A percentile compares a stretch with the other conserved stretches of the same genome.
Evolutionary conservation across 2,329 filamentous ascomycete genomes (phyloP).

Genomic region (Colletotrichum sublineola): DNA sequence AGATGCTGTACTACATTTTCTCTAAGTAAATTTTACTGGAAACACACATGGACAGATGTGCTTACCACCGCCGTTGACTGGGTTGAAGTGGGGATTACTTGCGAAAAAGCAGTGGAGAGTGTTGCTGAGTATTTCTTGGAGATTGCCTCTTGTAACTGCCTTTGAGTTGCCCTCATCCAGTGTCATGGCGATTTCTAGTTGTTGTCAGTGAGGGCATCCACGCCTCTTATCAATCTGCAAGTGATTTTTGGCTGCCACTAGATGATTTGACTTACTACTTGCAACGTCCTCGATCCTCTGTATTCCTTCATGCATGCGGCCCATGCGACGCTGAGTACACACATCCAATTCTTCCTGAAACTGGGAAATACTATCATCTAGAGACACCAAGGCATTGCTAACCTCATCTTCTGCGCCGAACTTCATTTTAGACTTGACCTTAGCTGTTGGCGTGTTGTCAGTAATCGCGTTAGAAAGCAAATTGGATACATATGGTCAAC

Average conservation of each 20-base stretch:
- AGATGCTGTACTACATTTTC: not conserved
- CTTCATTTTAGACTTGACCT: not conserved
- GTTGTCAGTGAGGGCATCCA: not conserved
- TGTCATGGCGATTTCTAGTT: not conserved
- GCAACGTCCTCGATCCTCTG: not conserved
- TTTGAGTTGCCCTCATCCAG: not conserved
- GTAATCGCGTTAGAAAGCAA: not conserved
- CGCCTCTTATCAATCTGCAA: not conserved
- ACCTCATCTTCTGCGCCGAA: not conserved
- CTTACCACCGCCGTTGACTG: not conserved
- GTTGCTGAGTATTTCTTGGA: not conserved
- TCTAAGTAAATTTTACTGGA: not conserved
- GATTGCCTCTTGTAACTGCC: not conserved
- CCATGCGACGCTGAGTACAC: not conserved
- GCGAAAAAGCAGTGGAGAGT: not conserved
- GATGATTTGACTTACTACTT: not conserved
- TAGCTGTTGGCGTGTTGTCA: not conserved
- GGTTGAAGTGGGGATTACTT: not conserved
- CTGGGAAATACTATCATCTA: not conserved
- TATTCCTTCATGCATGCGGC: not conserved
- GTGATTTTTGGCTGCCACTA: not conserved
- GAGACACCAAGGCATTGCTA: not conserved
- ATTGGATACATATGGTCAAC: not conserved
- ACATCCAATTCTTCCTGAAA: not conserved
- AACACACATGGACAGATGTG: not conserved